Conservation (phyloP, 345 rosid genomes). For the Pseudoturritis turrita region DNA sequence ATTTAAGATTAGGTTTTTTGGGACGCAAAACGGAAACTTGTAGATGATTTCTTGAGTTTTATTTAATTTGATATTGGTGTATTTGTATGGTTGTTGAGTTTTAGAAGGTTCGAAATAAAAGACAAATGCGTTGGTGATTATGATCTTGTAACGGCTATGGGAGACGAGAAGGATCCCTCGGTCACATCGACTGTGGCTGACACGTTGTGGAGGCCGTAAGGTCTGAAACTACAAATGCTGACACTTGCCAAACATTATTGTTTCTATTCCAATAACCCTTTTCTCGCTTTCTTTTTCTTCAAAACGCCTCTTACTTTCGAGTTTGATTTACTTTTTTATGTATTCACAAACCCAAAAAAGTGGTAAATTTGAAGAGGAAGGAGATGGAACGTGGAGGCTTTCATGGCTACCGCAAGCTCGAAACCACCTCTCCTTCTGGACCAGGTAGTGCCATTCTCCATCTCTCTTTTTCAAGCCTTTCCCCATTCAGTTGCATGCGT, state of each 20-base stretch:
- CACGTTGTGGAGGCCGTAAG: constrained; percentile 29
- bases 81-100: constrained; percentile 14
- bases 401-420: constrained; percentile 56
- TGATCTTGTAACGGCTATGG: constrained; percentile 27
- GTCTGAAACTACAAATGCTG: constrained; percentile 12
- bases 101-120: constrained; percentile 21
- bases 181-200: constrained; percentile 35
- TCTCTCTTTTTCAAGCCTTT: background rate
- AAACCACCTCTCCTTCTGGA: constrained; percentile 39
- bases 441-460: constrained; percentile 13
- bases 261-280: background rate
- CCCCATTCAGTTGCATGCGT: constrained; percentile 15
- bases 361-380: background rate
- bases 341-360: constrained; percentile 1
- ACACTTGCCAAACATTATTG: constrained; percentile 32
- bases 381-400: constrained; percentile 58
- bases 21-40: constrained; percentile 11
- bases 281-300: background rate
- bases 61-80: constrained; percentile 13
- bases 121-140: constrained; percentile 11
- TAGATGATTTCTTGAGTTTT: constrained; percentile 20
- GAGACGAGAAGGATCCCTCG: constrained; percentile 44
- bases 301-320: constrained; percentile 3
- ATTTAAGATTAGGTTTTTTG: constrained; percentile 3
- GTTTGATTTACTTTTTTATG: background rate